Conservation (phyloP, 768 basidiomycete species). For the Suillus hirtellus region DNA sequence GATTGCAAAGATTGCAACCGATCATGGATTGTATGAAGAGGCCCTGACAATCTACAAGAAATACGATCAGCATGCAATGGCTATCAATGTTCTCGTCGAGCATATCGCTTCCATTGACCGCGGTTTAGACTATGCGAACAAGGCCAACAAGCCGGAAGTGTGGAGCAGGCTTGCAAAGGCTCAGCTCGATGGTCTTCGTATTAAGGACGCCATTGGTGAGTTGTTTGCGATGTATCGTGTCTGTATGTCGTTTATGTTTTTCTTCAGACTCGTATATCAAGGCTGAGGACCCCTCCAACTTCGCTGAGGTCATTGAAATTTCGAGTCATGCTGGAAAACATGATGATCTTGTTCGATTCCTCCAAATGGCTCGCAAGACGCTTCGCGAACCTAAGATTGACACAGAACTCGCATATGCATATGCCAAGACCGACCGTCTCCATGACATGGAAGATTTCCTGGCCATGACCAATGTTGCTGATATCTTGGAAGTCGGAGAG, state of each 20-base stretch:
- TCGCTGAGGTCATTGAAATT: slow-evolving; percentile 93
- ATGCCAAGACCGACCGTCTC: slow-evolving; percentile 95
- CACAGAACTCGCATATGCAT: slow-evolving; percentile 96
- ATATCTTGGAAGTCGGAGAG: slow-evolving; percentile 95
- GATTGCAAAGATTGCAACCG: slow-evolving; percentile 95
- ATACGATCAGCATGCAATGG: slow-evolving; percentile 91
- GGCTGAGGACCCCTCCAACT: slow-evolving; percentile 94
- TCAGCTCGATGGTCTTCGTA: slow-evolving; percentile 94
- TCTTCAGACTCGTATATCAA: slow-evolving; percentile 91
- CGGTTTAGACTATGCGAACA: slow-evolving; percentile 92
- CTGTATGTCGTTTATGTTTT: slow-evolving; percentile 9
- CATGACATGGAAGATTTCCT: slow-evolving; percentile 99
- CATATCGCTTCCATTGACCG: slow-evolving; percentile 98
- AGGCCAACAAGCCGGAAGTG: slow-evolving; percentile 94
- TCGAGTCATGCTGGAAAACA: slow-evolving; percentile 90
- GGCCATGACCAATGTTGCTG: slow-evolving; percentile 97
- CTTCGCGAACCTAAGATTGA: slow-evolving; percentile 97
- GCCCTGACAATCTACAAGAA: slow-evolving; percentile 98
- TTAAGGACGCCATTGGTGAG: slow-evolving; percentile 96
- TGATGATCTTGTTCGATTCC: slow-evolving; percentile 91
- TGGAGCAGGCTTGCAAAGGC: slow-evolving; percentile 99
- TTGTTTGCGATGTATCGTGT: slow-evolving; percentile 1
- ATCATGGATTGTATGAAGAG: slow-evolving; percentile 94
- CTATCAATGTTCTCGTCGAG: slow-evolving; percentile 97
- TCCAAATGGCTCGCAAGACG: slow-evolving; percentile 98